Evolutionary conservation across 176 grass and related monocot species (phyloP), one percentile per base, ranked within the genome.

Genomic region (Triticum turgidum): DNA sequence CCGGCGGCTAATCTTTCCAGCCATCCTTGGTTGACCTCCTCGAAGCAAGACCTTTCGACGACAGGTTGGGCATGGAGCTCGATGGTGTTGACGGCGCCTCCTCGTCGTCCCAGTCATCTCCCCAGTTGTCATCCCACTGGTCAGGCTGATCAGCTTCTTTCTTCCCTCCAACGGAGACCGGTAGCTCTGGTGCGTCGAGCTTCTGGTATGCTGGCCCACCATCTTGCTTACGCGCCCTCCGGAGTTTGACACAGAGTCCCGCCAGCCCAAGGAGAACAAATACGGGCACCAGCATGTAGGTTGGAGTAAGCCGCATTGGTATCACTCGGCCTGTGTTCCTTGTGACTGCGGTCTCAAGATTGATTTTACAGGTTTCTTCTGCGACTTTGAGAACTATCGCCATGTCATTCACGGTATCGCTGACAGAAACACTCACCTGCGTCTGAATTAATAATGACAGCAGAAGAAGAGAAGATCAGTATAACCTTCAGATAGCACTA

Each of bases 21-120:
- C 88, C 90, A 89, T 98, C 97, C 89, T 99, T 99, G 41, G 83
- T 83, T 1, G 80, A 88, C 85, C 84, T 91, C 78, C 97, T 85
- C 44, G 94, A 80, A 85, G 92, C 87, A 20, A 99, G 97, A 20
- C 97, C 94, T 85, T 96, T 94, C 11, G 79, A 99, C 11, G 94
- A 96, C 41, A 81, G 90, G 86, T 89, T 96, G 24, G 88, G 65
- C 47, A 90, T 81, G 34, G 87, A 83, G 78, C 87, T 96, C 7
- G 92, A 91, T 18, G 93, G 93, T 22, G 97, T 96, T 79, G 92
- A 77, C 0, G 97, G 92, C 0, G 97, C 87, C 80, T 97, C 96
- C 83, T 94, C 97, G 33, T 99, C 97, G 13, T 91, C 91, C 97
- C 97, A 96, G 59, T 83, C 85, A 82, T 93, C 93, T 81, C 86